A percentile compares a stretch with the other conserved stretches of the same genome.
Conservation (phyloP, 2,329 filamentous ascomycete genomes). For the Sclerotinia subarctica region DNA sequence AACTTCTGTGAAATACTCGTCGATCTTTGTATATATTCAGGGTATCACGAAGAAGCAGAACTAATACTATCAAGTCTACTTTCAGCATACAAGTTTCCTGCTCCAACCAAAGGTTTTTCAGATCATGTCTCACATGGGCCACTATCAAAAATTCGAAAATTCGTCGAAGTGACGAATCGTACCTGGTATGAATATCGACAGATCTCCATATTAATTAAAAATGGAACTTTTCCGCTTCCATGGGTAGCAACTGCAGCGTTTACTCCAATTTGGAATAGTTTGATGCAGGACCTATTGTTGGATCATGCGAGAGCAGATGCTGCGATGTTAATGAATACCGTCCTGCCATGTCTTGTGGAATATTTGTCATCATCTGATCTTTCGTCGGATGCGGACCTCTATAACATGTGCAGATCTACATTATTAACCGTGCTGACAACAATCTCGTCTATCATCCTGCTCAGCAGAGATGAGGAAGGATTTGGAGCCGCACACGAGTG, state of each 20-base stretch:
- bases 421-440: constrained; percentile 45
- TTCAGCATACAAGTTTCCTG: constrained; percentile 39
- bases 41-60: constrained; percentile 43
- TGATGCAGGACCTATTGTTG: constrained; percentile 41
- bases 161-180: constrained; percentile 37
- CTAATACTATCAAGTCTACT: constrained; percentile 42
- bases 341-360: constrained; percentile 37
- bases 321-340: constrained; percentile 40
- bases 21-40: constrained; percentile 42
- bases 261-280: constrained; percentile 42
- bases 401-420: constrained; percentile 38
- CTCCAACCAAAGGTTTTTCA: constrained; percentile 36
- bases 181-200: constrained; percentile 41
- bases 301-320: constrained; percentile 38
- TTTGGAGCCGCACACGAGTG: not conserved
- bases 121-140: constrained; percentile 35
- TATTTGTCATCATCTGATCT: not conserved
- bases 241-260: constrained; percentile 48
- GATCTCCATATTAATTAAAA: constrained; percentile 40
- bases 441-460: constrained; percentile 41
- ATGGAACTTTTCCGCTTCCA: constrained; percentile 40
- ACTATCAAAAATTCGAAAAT: constrained; percentile 40
- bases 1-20: constrained; percentile 44
- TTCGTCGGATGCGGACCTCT: not conserved
- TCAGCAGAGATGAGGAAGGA: constrained; percentile 22